Evolutionary conservation across 2,329 filamentous ascomycete genomes (phyloP), one percentile per base, ranked within the genome.

Genomic region (Fusarium nanum): DNA sequence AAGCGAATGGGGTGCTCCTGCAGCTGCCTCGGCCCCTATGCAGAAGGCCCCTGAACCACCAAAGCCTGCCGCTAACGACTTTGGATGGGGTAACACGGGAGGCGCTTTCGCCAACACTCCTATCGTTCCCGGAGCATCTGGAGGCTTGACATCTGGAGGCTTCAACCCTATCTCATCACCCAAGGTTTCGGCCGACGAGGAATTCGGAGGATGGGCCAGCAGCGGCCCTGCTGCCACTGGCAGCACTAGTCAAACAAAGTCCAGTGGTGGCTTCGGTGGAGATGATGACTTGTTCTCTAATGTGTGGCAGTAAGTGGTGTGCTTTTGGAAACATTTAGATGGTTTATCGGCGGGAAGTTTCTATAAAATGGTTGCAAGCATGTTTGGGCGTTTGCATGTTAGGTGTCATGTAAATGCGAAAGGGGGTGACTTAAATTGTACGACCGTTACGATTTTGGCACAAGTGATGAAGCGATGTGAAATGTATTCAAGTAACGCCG

Each of bases 191-290:
- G 92, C 93, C 0, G 95, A 98, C 75, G 95, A 98, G 80, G 95
- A 98, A 77, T 98, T 98, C 82, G 95, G 95, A 22, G 94, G 95
- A 14, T 98, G 95, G 95, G 90, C 93, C 49, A 97, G 93, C 85
- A 82, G 91, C 87, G 73, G 84, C 40, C 81, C 84, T 11, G 77
- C 81, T 1, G 77, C 81, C 32, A 76, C 83, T 22, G 78, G 78
- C 45, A 79, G 78, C 50, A 77, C 77, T 47, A 78, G 78, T 48
- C 79, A 79, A 25, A 77, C 81, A 16, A 81, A 92, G 81, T 83
- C 90, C 34, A 81, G 86, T 27, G 82, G 85, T 23, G 87, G 87
- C 16, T 88, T 91, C 72, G 89, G 87, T 22, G 88, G 86, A 56
- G 90, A 88, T 57, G 95, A 98, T 71, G 95, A 98, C 82, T 80